Percentiles rank a stretch among this genome's conserved stretches.
Conservation (phyloP, 2,329 filamentous ascomycete genomes). For the Microdochium trichocladiopsis region DNA sequence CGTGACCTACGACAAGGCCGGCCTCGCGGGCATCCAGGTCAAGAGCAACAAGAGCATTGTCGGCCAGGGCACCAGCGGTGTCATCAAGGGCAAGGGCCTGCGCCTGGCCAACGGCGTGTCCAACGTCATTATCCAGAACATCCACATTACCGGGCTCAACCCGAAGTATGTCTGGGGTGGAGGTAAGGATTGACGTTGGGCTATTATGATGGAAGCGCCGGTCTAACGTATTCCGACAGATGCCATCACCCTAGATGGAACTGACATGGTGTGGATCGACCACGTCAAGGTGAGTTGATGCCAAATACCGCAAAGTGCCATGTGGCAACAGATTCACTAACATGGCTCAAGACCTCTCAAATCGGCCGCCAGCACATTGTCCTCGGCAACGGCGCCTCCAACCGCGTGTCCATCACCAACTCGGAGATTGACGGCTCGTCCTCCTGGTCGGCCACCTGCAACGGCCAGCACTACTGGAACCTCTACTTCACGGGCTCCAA, state of each 20-base stretch:
- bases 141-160: constrained; percentile 48
- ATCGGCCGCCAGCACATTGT: constrained; percentile 37
- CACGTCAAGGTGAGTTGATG: constrained; percentile 14
- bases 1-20: constrained; percentile 44
- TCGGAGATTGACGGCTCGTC: constrained; percentile 35
- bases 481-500: constrained; percentile 29
- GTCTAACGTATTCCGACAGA: constrained; percentile 18
- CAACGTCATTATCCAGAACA: constrained; percentile 57
- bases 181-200: background rate
- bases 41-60: constrained; percentile 51
- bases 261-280: constrained; percentile 25
- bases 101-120: constrained; percentile 35
- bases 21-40: constrained; percentile 40
- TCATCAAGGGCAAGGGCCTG: constrained; percentile 52
- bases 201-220: too few species aligned
- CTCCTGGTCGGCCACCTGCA: constrained; percentile 32
- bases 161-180: constrained; percentile 53
- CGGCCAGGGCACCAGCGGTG: constrained; percentile 41
- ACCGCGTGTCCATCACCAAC: constrained; percentile 37
- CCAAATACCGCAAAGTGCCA: too few species aligned
- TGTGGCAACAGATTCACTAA: background rate
- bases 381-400: constrained; percentile 21
- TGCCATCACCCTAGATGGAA: constrained; percentile 43
- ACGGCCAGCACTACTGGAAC: constrained; percentile 39
- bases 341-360: constrained; percentile 18